phyloP scores from a whole-genome alignment of 2,329 filamentous ascomycete genomes.

The Raffaelea arxii region DNA sequence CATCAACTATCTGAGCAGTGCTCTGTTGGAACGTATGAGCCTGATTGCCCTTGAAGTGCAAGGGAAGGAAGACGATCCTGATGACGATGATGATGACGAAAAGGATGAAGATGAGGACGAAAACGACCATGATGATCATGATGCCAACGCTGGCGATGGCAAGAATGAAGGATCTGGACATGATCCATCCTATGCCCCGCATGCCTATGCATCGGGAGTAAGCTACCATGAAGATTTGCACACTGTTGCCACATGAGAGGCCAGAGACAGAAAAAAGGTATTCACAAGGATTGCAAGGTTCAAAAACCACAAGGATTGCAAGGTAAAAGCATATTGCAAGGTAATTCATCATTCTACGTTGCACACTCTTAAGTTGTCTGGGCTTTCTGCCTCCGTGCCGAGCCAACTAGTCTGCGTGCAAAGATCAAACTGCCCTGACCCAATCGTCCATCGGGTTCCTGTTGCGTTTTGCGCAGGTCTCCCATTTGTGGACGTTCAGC shows the following conservation, averaged over 20 bases:
- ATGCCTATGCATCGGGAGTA: background rate
- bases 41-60: constrained; percentile 74
- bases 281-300: no score
- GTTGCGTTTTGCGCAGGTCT: constrained; percentile 39
- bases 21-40: constrained; percentile 65
- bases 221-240: no score
- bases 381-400: constrained; percentile 62
- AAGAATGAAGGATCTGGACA: background rate
- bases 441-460: constrained; percentile 29
- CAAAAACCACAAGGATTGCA: no score
- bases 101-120: constrained; percentile 55
- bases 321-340: background rate
- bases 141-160: constrained; percentile 23
- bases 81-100: constrained; percentile 66
- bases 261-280: background rate
- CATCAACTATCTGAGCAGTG: constrained; percentile 63
- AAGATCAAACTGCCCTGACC: constrained; percentile 44
- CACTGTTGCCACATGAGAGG: no score
- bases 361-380: constrained; percentile 98
- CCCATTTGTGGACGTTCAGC: constrained; percentile 19
- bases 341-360: no score
- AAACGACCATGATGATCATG: constrained; percentile 34
- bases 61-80: constrained; percentile 44
- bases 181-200: background rate
- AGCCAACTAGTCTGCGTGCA: constrained; percentile 98